Base-by-base conservation (phyloP, 371 early-diverging fungal genomes). In the Parasitella parasitica region DNA sequence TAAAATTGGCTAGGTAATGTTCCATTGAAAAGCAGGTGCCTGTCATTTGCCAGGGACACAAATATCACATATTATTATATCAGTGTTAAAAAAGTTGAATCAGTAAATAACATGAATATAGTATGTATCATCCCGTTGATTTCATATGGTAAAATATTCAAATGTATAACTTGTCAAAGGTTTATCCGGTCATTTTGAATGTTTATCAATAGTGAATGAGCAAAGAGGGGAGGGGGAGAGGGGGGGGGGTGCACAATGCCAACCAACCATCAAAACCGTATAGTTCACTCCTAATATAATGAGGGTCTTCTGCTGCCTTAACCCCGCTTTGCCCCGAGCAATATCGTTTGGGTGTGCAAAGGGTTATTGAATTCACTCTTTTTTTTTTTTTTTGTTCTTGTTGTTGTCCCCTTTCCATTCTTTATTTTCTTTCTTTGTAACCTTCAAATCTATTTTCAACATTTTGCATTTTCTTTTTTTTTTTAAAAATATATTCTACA, bases 321-420 rank as follows among this genome's bases (percentile, higher is more conserved):
- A 46, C 46, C 46, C 46, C 46, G 46, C 46, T 46, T 46, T 46
- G 46, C 46, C 46, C 46, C 46, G 46, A 46, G 46, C 46, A 22
- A 46, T 24, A 24, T 46, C 46, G 12, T 46, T 46, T 46, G 46
- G 46, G 46, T 46, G 46, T 24, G 46, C 24, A 22, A 46, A 46
- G 24, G 46, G 51, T 30, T n/a, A n/a, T n/a, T 39, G 11, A 39
- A 18, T 39, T 18, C 18, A 39, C 5, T n/a, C 11, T 27, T 18
- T 50, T n/a, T 50, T 50, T 30, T 50, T 28, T n/a, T 30, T 50
- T 27, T 30, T 50, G 27, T 30, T 16, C 13, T 12, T 39, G 7
- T 13, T 39, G 16, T 6, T 39, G 39, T 12, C 46, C 11, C 46
- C 46, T 12, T 46, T 24, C 22, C 46, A n/a, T 46, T 43, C 13